A percentile compares a stretch with the other conserved stretches of the same genome.
Evolutionary conservation across 495 filamentous ascomycete species (phyloP).

Genomic region (Jackrogersella multiformis): DNA sequence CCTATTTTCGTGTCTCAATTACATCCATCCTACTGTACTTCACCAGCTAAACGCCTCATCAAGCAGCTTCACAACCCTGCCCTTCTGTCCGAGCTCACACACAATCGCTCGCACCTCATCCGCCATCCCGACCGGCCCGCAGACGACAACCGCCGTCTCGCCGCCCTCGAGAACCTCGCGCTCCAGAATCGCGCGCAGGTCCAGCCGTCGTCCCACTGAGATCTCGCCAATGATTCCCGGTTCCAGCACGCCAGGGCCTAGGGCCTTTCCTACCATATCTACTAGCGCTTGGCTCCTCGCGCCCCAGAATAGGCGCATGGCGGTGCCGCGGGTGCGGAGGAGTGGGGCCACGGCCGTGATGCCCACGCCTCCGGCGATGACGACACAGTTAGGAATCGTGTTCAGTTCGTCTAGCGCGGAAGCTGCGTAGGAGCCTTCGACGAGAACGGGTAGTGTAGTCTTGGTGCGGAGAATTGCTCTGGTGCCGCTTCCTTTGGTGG

Average conservation of each 20-base stretch:
- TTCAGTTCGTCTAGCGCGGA: constrained; percentile 16
- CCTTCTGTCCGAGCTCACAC: constrained; percentile 17
- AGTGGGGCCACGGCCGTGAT: constrained; percentile 33
- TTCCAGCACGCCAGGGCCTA: constrained; percentile 14
- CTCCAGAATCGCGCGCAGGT: constrained; percentile 28
- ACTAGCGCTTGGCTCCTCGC: constrained; percentile 24
- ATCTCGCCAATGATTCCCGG: constrained; percentile 28
- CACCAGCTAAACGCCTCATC: constrained; percentile 44
- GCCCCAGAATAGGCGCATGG: constrained; percentile 40
- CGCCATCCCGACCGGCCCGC: constrained; percentile 40
- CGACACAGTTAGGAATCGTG: constrained; percentile 24
- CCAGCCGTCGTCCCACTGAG: constrained; percentile 25
- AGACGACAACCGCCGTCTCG: constrained; percentile 38
- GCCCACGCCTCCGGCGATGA: constrained; percentile 44
- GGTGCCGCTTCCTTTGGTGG: constrained; percentile 8
- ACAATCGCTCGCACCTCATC: constrained; percentile 36
- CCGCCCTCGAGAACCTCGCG: constrained; percentile 18
- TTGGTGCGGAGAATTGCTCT: constrained; percentile 9
- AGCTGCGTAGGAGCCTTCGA: constrained; percentile 33
- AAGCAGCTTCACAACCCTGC: constrained; percentile 26
- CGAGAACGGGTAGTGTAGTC: constrained; percentile 18
- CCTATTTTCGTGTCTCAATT: not conserved
- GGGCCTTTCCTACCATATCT: constrained; percentile 5
- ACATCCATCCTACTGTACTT: not conserved
- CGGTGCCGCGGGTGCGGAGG: constrained; percentile 14